Base-by-base conservation (phyloP, 805 yeast genomes). In the Metschnikowia matae region DNA sequence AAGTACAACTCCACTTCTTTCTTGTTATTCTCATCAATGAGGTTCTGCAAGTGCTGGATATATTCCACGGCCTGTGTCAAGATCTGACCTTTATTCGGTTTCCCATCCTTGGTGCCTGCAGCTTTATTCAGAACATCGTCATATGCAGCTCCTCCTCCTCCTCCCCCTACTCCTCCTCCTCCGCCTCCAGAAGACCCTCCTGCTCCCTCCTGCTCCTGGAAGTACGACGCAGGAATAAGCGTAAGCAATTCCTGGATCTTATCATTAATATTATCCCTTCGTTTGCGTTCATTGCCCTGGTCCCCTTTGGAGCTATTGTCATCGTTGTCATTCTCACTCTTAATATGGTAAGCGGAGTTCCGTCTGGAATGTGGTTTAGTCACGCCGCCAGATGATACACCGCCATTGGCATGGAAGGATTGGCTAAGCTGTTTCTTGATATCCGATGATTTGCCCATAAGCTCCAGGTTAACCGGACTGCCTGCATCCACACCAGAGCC, bases 31-130 rank as follows among this genome's bases (percentile, higher is more conserved):
- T 81, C 82, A 63, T 89, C 96, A 51, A 89, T 88, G 51, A 79
- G 73, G 53, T 80, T 82, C 63, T 88, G 95, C 34, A 88, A 66
- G 53, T 69, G 69, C 52, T 80, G 82, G 39, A 87, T 80, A 60
- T 85, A 87, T 54, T 85, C 90, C 2, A 87, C 90, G 0, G 89
- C 79, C 60, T 84, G 86, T 7, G 88, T 79, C 51, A 87, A 69
- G 2, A 87, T 85, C 62, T 86, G 92, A 1, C 95, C 95, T 67
- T 87, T 87, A 61, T 86, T 87, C 0, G 95, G 95, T 57, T 85
- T 86, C 2, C 92, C 94, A 59, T 86, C 92, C 55, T 84, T 85
- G 0, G 92, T 86, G 0, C 92, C 92, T 32, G 60, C 51, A 13
- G 56, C 55, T 48, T 52, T 48, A 32, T 41, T 48, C 53, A 47